Evolutionary conservation across 163 green algal species (phyloP), one percentile per base, ranked within the genome.

Genomic region (Volvox carteri): DNA sequence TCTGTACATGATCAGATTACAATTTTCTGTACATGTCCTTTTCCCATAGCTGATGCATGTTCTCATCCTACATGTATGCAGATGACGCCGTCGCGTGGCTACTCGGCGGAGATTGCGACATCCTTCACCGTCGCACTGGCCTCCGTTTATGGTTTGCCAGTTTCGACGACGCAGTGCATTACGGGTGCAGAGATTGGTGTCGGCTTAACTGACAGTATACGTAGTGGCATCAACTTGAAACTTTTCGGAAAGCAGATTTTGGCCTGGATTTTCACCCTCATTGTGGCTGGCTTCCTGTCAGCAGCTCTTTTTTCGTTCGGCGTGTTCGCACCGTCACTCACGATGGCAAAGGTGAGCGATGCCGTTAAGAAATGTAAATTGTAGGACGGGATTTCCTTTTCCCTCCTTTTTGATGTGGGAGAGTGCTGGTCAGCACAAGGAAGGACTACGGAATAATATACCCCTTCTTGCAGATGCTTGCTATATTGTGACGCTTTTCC

Each of bases 81-180:
- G 60, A 94, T 97, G 30, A 94, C 95, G 0, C 90, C 93, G 0
- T 91, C 91, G 9, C 87, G 94, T 56, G 95, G 93, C 18, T 97
- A 94, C 86, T 91, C 73, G 68, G 93, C 93, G 18, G 95, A 97
- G 92, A 72, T 97, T 0, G 88, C 87, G n/a, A 90, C 94, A 12
- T 93, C 92, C 0, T 75, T 94, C 9, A 87, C 92, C 9, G 91
- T 97, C 33, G 84, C 95, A 4, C 84, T 96, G 11, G 95, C 93
- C 7, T 96, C 94, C 21, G 83, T 89, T n/a, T 93, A 93, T 23
- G 94, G 94, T 54, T 91, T 96, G 72, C 95, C 95, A 1, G 35
- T 97, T 7, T 97, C 94, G 73, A 97, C 94, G 75, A 97, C 95
- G 11, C 96, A 98, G 37, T 95, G 90, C 92, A 92, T 93, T 48